Base-by-base conservation (phyloP, 2,329 filamentous ascomycete species). In the Alternaria ethzedia region DNA sequence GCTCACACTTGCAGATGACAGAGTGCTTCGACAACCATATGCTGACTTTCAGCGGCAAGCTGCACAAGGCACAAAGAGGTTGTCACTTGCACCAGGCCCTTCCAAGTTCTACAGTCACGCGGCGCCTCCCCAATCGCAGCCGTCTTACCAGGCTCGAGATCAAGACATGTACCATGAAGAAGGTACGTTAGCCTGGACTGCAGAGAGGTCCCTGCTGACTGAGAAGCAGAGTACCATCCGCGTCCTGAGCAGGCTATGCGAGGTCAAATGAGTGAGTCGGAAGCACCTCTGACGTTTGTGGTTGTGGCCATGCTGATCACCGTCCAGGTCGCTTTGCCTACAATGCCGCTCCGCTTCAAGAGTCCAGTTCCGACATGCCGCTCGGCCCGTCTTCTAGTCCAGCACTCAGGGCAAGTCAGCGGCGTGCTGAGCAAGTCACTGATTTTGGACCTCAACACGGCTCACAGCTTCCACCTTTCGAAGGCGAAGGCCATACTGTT, bases 381-480 rank as follows among this genome's bases (percentile, higher is more conserved):
- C 59, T 66, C 49, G 64, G 57, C 57, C 68, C 44, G 41, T 78
- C 77, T 13, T 83, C 82, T 3, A 83, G 82, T 64, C 82, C 82
- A 30, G 75, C 79, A 3, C 75, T 81, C 51, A 75, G 66, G 44
- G 81, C 81, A 15, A 74, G 76, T 30, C 78, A 77, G 60, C 70
- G 80, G 41, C 72, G 69, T 56, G 59, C 54, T 6, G 60, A 64
- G 11, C 59, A 73, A 4, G 25, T 28, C 25, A 45, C 43, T 9
- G 2, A 50, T 2, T 10, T 6, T 23, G 25, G 9, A 6, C 46
- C 47, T 10, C 51, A 60, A 28, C 56, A 21, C 26, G 23, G 30
- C 7, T 25, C 51, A 28, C 21, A 26, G 12, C 9, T n/a, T 8
- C 47, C 17, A 5, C 15, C 30, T 0, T 51, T 58, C n/a, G 49